Percentiles rank a stretch among this genome's conserved stretches.
Evolutionary conservation across 129 eudicot species (phyloP).

Genomic region (Pulicaria dysenterica): DNA sequence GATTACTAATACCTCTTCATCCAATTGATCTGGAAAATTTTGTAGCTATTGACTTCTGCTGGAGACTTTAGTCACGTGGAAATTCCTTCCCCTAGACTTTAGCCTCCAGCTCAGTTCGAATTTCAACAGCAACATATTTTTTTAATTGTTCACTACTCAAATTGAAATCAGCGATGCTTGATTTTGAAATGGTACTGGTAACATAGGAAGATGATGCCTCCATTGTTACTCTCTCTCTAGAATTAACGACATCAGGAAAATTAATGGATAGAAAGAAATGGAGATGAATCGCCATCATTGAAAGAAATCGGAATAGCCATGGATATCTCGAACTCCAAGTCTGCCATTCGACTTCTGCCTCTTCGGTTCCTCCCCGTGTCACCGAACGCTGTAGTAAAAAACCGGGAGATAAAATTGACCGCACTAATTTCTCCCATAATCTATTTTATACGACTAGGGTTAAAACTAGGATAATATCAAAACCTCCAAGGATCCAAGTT

Average conservation of each 20-base stretch:
- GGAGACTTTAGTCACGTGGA: slow-evolving; percentile 39
- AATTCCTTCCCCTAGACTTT: slow-evolving; percentile 27
- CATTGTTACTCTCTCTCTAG: slow-evolving; percentile 33
- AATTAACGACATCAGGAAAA: too few species aligned
- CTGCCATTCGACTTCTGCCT: too few species aligned
- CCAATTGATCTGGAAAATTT: slow-evolving; percentile 28
- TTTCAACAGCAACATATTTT: slow-evolving; percentile 23
- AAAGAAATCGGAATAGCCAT: too few species aligned
- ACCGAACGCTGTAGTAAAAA: too few species aligned
- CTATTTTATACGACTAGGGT: too few species aligned
- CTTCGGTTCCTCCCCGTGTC: too few species aligned
- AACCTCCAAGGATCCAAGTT: too few species aligned
- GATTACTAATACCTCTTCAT: slow-evolving; percentile 31
- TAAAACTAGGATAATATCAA: too few species aligned
- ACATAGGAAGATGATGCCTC: slow-evolving; percentile 45
- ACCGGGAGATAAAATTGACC: too few species aligned
- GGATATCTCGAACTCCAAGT: too few species aligned
- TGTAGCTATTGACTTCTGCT: slow-evolving; percentile 35
- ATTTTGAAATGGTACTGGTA: slow-evolving; percentile 38
- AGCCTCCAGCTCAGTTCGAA: slow-evolving; percentile 18
- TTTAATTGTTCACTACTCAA: slow-evolving; percentile 23
- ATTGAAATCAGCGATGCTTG: slow-evolving; percentile 34
- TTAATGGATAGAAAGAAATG: slow-evolving; percentile 13
- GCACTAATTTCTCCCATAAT: too few species aligned
- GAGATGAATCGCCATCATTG: slow-evolving; percentile 12